Evolutionary conservation across 768 basidiomycete species (phyloP).

Genomic region (Candolleomyces aberdarensis): DNA sequence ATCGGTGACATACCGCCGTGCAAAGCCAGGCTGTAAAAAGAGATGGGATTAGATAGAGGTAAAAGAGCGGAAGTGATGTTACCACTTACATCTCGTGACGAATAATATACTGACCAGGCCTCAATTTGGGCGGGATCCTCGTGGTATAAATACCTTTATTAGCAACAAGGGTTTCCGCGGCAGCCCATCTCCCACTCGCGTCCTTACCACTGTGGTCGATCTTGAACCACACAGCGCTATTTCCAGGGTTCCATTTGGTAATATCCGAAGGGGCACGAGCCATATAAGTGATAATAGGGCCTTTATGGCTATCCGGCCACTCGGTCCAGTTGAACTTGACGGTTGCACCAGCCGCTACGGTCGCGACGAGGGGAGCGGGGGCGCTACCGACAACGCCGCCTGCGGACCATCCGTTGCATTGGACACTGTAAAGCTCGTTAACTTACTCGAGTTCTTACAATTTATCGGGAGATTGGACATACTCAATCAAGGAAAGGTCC

Average conservation of each 20-base stretch:
- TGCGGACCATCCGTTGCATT: constrained; percentile 30
- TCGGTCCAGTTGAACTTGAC: constrained; percentile 36
- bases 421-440: constrained; percentile 28
- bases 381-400: constrained; percentile 27
- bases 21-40: constrained; percentile 30
- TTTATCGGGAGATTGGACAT: too few species aligned
- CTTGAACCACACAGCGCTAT: constrained; percentile 49
- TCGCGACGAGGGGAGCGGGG: constrained; percentile 30
- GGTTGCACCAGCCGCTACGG: constrained; percentile 34
- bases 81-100: constrained; percentile 39
- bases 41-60: not conserved
- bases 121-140: constrained; percentile 40
- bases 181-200: constrained; percentile 40
- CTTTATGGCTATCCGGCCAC: constrained; percentile 17
- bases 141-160: constrained; percentile 39
- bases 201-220: constrained; percentile 40
- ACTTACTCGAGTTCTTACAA: too few species aligned
- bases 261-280: constrained; percentile 43
- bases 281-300: constrained; percentile 46
- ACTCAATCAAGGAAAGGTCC: constrained; percentile 38
- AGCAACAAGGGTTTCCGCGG: constrained; percentile 34
- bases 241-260: constrained; percentile 38
- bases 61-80: not conserved
- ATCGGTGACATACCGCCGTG: constrained; percentile 24
- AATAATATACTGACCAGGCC: constrained; percentile 45